Conservation (phyloP, 169 alveolate species). For the Besnoitia besnoiti region DNA sequence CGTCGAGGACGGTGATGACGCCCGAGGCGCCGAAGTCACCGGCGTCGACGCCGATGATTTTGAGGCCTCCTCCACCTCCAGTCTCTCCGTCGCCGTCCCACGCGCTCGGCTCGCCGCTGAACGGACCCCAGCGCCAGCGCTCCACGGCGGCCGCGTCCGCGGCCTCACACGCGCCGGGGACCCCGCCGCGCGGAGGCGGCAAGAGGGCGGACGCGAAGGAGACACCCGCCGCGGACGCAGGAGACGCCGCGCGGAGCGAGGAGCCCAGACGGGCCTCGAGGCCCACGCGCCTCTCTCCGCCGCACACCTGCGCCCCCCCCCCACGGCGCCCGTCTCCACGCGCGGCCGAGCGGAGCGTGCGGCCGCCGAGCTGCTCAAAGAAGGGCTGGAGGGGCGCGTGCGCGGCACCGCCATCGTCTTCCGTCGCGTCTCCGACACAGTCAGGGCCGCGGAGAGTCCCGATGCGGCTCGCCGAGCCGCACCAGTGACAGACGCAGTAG, state of each 20-base stretch:
- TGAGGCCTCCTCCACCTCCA: background rate
- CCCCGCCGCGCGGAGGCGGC: too few species aligned
- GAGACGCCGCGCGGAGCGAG: background rate
- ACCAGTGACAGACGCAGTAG: background rate
- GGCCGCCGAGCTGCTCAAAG: too few species aligned
- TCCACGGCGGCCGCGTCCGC: background rate
- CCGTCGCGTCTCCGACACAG: too few species aligned
- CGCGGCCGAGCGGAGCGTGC: too few species aligned
- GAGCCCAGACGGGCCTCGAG: background rate
- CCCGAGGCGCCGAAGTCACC: background rate
- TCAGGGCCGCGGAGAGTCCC: background rate
- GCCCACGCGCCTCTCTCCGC: background rate
- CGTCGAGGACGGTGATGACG: background rate
- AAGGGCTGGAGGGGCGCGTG: too few species aligned
- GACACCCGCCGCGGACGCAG: background rate
- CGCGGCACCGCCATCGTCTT: background rate
- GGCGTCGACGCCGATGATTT: background rate
- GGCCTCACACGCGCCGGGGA: background rate
- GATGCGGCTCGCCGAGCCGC: background rate
- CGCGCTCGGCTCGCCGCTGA: background rate
- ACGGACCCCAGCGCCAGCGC: background rate
- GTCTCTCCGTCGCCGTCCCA: background rate
- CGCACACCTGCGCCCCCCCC: too few species aligned
- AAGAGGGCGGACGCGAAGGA: background rate
- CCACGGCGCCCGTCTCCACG: too few species aligned